Evolutionary conservation across 257 asterid species (phyloP), one percentile per base, ranked within the genome.

Genomic region (Solanum piurae): DNA sequence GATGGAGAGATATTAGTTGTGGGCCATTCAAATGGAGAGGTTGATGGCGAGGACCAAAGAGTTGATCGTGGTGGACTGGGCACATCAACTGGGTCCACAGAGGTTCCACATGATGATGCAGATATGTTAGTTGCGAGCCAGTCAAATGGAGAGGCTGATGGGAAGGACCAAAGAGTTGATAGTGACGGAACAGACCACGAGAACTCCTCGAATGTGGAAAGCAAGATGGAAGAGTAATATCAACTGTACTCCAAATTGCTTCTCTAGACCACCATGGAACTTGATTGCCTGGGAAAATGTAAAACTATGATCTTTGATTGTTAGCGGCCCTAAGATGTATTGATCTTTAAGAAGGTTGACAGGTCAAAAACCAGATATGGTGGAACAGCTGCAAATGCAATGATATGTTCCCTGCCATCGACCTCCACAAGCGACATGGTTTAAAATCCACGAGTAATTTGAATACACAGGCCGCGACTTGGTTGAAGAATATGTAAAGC

Each of bases 81-180:
- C 36, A 37, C 62, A 14, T 44, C 89, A 46, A 86, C 75, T 7
- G 33, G 14, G 68, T 74, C 88, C 4, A 33, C 14, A 38, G n/a
- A 91, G 46, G 75, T 42, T 9, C 40, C 88, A 52, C 84, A 84
- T 68, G 90, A 82, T 49, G 31, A 80, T 80, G 40, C 27, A 71
- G 92, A 38, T 9, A 87, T 84, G 69, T 87, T 89, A 71, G 87
- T 89, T 38, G 94, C 89, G 71, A 79, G 73, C 83, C 34, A 37
- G 25, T 46, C 73, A 73, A 86, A 33, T 73, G 84, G 16, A 60
- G 88, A 46, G 76, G 82, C 52, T 40, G 87, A 85, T 85, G 82
- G 66, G 12, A 21, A 86, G 52, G 84, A 86, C 69, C 44, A 49
- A 36, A 86, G 10, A 73, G 84, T 23, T 69, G 84, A 34, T 73